Percentiles rank a stretch among this genome's conserved stretches.
phyloP scores from a whole-genome alignment of 164 flowering plant genomes.

The Vitis amurensis region DNA sequence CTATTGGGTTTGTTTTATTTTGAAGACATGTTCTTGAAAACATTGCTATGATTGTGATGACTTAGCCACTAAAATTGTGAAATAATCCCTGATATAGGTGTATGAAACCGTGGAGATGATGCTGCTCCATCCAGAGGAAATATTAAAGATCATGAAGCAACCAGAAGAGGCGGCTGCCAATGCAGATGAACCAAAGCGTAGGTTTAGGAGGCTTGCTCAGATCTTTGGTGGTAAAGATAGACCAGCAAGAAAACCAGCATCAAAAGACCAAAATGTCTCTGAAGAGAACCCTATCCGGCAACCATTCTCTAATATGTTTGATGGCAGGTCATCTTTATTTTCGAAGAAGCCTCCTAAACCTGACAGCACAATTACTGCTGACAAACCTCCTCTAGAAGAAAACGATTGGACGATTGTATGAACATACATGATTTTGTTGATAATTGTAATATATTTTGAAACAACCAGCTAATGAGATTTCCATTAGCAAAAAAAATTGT shows the following conservation, averaged over 20 bases:
- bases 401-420: conserved; percentile 65
- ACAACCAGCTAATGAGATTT: neutral
- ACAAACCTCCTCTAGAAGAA: conserved; percentile 34
- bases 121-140: conserved; percentile 65
- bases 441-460: no score
- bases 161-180: conserved; percentile 45
- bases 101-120: conserved; percentile 82
- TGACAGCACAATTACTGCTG: conserved; percentile 23
- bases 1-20: no score
- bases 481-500: neutral
- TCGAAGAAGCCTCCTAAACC: conserved; percentile 68
- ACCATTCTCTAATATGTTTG: conserved; percentile 50
- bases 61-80: neutral
- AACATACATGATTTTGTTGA: neutral
- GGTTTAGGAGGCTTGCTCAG: conserved; percentile 59
- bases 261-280: conserved; percentile 30
- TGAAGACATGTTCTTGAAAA: no score
- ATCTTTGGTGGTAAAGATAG: conserved; percentile 64
- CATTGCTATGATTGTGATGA: no score
- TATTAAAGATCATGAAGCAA: conserved; percentile 45
- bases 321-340: conserved; percentile 60
- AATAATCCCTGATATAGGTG: conserved; percentile 41
- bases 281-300: conserved; percentile 37
- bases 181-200: conserved; percentile 49
- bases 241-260: conserved; percentile 32